Conservation (phyloP, 192 early-diverging fungal species). For the Chytriomyces confervae region DNA sequence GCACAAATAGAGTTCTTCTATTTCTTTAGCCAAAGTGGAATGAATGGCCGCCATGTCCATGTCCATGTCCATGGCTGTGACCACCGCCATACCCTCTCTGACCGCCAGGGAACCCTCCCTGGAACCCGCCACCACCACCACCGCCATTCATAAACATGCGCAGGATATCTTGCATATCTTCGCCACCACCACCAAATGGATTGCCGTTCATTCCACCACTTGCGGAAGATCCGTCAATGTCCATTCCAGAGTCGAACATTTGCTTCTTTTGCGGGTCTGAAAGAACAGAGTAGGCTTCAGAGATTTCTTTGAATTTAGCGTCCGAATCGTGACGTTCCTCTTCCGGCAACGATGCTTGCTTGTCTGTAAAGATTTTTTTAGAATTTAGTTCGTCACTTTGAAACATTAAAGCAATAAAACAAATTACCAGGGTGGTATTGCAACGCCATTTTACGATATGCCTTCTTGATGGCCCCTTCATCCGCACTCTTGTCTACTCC, state of each 20-base stretch:
- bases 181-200: slow-evolving; percentile 37
- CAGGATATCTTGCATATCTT: slow-evolving; percentile 60
- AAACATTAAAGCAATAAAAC: background rate
- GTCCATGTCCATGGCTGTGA: background rate
- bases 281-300: slow-evolving; percentile 79
- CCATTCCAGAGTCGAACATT: slow-evolving; percentile 79
- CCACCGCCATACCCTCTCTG: background rate
- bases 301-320: slow-evolving; percentile 82
- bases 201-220: slow-evolving; percentile 37
- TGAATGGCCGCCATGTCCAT: background rate
- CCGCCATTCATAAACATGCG: slow-evolving; percentile 38
- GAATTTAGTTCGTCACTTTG: slow-evolving; percentile 10
- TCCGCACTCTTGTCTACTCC: slow-evolving; percentile 73
- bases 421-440: slow-evolving; percentile 76
- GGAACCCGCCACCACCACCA: slow-evolving; percentile 35
- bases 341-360: slow-evolving; percentile 72
- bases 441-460: slow-evolving; percentile 73
- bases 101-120: slow-evolving; percentile 1
- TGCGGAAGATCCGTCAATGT: slow-evolving; percentile 73
- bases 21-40: background rate
- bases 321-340: slow-evolving; percentile 65
- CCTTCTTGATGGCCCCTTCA: slow-evolving; percentile 72
- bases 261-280: slow-evolving; percentile 82
- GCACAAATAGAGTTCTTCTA: no score
- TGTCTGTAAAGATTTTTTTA: slow-evolving; percentile 57